These are phyloP conservation scores for Metschnikowia lochheadii DNA, from an alignment of 805 yeast genomes.

Conservation along the genomic window DNA sequence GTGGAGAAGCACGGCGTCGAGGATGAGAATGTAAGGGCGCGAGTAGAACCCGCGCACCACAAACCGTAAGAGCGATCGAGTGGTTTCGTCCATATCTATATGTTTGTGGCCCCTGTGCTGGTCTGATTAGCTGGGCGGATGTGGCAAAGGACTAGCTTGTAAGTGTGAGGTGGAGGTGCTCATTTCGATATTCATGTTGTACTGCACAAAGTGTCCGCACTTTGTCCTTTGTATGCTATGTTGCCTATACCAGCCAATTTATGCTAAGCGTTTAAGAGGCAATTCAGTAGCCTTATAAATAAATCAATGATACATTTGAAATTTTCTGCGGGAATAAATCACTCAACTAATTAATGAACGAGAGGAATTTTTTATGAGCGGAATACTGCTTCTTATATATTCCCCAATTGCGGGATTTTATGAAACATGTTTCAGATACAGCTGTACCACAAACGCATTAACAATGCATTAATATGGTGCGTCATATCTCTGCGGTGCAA, in stretches of 20 bases:
- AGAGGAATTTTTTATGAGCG: not conserved
- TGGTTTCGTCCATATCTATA: conserved; percentile 37
- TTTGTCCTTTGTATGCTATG: not conserved
- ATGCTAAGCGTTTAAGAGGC: not conserved
- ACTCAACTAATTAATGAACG: no score
- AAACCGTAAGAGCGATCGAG: conserved; percentile 59
- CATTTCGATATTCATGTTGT: not conserved
- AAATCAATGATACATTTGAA: no score
- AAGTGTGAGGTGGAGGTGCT: not conserved
- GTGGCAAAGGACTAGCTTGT: not conserved
- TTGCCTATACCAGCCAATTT: not conserved
- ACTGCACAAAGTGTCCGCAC: not conserved
- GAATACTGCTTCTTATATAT: not conserved
- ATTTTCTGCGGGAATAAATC: no score
- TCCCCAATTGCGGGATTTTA: not conserved
- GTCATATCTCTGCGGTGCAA: not conserved
- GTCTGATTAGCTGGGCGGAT: not conserved
- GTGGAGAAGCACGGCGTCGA: conserved; percentile 86
- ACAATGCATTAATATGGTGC: no score
- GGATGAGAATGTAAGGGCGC: conserved; percentile 71
- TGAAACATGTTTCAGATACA: not conserved
- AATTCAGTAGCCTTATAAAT: not conserved
- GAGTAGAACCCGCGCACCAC: conserved; percentile 87
- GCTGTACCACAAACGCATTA: not conserved
- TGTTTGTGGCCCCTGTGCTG: not conserved